Percentiles rank a stretch among this genome's conserved stretches.
Evolutionary conservation across 305 asterid species (phyloP).

Genomic region (Fraxinus albicans): DNA sequence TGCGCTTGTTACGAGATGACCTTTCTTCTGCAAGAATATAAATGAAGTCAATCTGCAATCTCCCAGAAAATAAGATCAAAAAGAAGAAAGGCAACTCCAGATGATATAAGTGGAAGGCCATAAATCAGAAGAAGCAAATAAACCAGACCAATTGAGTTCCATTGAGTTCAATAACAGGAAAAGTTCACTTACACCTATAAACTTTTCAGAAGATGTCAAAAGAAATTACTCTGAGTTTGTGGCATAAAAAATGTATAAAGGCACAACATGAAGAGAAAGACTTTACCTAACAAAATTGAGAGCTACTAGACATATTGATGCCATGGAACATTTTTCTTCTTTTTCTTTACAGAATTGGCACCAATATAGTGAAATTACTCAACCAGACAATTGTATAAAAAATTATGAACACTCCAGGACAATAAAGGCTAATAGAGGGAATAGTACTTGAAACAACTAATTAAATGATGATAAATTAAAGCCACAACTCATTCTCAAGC

Average conservation of each 20-base stretch:
- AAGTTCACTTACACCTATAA: neutral
- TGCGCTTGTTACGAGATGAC: conserved; percentile 48
- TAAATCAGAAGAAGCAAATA: neutral
- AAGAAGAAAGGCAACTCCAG: neutral
- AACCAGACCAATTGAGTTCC: neutral
- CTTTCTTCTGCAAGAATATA: conserved; percentile 51
- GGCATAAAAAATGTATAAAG: neutral
- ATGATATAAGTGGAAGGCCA: neutral
- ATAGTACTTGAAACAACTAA: neutral
- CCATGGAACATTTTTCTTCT: neutral
- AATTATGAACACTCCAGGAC: neutral
- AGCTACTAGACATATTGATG: neutral
- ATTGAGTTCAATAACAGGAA: neutral
- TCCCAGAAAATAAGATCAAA: neutral
- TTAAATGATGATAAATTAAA: neutral
- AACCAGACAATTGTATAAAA: neutral
- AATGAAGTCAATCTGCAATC: neutral
- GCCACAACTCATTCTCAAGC: neutral
- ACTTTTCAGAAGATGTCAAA: neutral
- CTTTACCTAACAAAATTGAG: neutral
- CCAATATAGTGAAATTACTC: neutral
- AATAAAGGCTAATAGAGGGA: neutral
- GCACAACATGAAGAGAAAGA: neutral
- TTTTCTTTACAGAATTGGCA: neutral
- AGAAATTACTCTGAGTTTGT: neutral